Evolutionary conservation across 352 stramenopile genomes (phyloP).

Genomic region (Phytophthora citrophthora): DNA sequence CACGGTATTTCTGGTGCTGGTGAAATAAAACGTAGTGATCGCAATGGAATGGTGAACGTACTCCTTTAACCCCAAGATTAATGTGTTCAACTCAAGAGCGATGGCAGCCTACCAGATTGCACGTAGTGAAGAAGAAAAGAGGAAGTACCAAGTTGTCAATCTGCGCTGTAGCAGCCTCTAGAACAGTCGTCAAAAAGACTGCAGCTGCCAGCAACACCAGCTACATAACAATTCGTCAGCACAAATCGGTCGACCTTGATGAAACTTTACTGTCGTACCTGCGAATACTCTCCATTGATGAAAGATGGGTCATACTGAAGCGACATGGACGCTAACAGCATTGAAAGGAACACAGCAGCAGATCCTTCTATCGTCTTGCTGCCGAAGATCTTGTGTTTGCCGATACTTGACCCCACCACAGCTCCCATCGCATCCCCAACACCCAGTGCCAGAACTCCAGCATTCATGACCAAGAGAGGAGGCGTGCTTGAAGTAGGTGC

Average conservation of each 20-base stretch:
- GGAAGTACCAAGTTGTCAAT: slow-evolving; percentile 89
- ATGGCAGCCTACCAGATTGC: slow-evolving; percentile 62
- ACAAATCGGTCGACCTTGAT: too few relatives aligned
- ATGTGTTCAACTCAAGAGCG: slow-evolving; percentile 4
- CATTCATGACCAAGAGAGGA: slow-evolving; percentile 55
- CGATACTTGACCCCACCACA: slow-evolving; percentile 58
- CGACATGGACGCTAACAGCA: slow-evolving; percentile 50
- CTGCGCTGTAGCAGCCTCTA: slow-evolving; percentile 74
- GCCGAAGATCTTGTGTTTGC: slow-evolving; percentile 58
- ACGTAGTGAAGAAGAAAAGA: slow-evolving; percentile 64
- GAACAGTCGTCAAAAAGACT: slow-evolving; percentile 59
- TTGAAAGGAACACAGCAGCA: slow-evolving; percentile 64
- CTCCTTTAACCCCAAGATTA: background rate
- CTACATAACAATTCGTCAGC: slow-evolving; percentile 5
- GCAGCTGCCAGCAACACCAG: slow-evolving; percentile 19
- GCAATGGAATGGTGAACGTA: too few relatives aligned
- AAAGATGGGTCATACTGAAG: slow-evolving; percentile 52
- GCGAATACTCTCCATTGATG: slow-evolving; percentile 27
- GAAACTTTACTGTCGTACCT: slow-evolving; percentile 33
- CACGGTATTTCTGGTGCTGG: too few relatives aligned
- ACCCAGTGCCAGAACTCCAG: slow-evolving; percentile 72
- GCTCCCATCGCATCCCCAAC: slow-evolving; percentile 84
- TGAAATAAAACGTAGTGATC: too few relatives aligned
- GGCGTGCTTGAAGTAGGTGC: slow-evolving; percentile 7
- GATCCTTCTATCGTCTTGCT: slow-evolving; percentile 74